Base-by-base conservation (phyloP, 116 monocot species). In the Dioscorea cayenensis region DNA sequence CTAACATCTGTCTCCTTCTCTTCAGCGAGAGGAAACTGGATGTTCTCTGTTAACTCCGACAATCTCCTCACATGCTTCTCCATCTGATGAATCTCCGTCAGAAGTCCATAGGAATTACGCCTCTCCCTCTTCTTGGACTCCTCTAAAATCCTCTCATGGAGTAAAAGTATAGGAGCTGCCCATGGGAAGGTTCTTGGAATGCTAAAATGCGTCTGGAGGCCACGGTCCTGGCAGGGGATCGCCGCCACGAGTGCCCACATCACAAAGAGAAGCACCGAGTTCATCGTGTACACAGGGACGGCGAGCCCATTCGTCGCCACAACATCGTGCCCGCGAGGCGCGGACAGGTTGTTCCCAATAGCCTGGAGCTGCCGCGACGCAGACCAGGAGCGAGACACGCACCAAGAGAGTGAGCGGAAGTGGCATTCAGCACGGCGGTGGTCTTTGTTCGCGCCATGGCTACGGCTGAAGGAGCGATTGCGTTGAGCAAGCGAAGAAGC, bases 161-260 rank as follows among this genome's bases (percentile, higher is more conserved):
- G 70, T 7, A 64, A 37, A 17, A 70, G 38, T 7, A 86, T 35
- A 6, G 86, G 66, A 20, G 66, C 63, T 1, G 82, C 84, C 92
- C 92, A 92, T 6, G 64, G 17, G 72, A 80, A 82, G 69, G 50
- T 75, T n/a, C 84, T 72, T 1, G 92, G 79, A 2, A 86, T 62
- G 16, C 78, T 71, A 78, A 89, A 82, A 32, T 89, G 80, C 14
- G 61, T 68, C 62, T 84, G 84, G 10, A 86, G 74, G 11, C 84
- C 89, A 3, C 92, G 72, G 72, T 89, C 89, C 68, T 84, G 92
- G 80, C 92, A 92, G 6, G 92, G 92, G 22, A 92, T 74, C 3
- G 89, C 92, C 8, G 87, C 93, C 4, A 85, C 93, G n/a, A 93
- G 83, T 2, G 79, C 76, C 89, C 86, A 93, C 89, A 82, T 83